Evolutionary conservation across 495 filamentous ascomycete genomes (phyloP).

Genomic region (Oleoguttula mirabilis): DNA sequence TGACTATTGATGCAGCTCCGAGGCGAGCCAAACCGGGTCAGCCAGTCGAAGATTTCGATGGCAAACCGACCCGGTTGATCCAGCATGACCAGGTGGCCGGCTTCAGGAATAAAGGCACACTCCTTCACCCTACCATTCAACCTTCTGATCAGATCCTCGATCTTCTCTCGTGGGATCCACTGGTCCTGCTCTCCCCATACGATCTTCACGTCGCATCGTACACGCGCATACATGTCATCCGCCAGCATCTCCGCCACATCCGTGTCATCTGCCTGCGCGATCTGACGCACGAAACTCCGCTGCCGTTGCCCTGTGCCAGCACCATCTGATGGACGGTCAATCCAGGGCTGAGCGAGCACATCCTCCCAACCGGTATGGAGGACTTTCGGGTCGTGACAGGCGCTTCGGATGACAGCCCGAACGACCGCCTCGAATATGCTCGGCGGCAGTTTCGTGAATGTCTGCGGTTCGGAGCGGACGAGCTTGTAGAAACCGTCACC

Average conservation of each 20-base stretch:
- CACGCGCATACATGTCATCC: constrained; percentile 3
- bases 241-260: constrained; percentile 16
- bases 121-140: constrained; percentile 1
- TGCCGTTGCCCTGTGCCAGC: background rate
- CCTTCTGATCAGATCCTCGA: constrained; percentile 2
- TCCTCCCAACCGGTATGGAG: constrained; percentile 10
- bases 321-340: background rate
- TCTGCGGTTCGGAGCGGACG: constrained; percentile 1
- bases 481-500: constrained; percentile 18
- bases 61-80: constrained; percentile 10
- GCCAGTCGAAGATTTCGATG: constrained; percentile 10
- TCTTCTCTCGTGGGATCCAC: constrained; percentile 15
- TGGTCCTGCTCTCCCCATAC: constrained; percentile 11
- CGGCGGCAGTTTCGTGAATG: constrained; percentile 5
- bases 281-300: constrained; percentile 12
- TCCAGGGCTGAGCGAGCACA: constrained; percentile 6
- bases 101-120: constrained; percentile 4
- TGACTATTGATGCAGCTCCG: background rate
- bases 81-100: constrained; percentile 14
- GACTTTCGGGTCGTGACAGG: constrained; percentile 4
- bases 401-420: constrained; percentile 7
- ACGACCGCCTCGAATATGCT: constrained; percentile 10
- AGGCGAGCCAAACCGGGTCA: background rate
- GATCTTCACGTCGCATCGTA: constrained; percentile 13
- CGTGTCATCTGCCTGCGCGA: constrained; percentile 13